phyloP scores from a whole-genome alignment of 345 rosid genomes.

The Sonneratia caseolaris region DNA sequence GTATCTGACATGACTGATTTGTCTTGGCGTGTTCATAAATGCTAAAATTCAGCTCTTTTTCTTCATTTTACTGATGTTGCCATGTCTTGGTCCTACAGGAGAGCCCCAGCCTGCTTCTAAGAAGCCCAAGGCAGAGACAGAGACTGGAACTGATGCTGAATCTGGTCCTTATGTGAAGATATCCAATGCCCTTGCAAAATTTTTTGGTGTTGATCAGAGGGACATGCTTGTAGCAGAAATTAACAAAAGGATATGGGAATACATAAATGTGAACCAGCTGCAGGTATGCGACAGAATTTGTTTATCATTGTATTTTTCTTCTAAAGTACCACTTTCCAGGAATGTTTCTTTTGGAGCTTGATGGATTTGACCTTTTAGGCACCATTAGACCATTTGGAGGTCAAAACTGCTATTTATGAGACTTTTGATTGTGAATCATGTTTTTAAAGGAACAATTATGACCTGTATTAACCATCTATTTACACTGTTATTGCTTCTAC shows the following conservation, averaged over 20 bases:
- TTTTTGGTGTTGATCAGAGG: conserved; percentile 22
- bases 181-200: conserved; percentile 24
- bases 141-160: conserved; percentile 8
- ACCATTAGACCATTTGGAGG: not conserved
- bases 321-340: not conserved
- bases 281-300: conserved; percentile 12
- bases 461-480: not conserved
- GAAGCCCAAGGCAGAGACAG: conserved; percentile 17
- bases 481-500: not conserved
- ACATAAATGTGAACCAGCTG: conserved; percentile 24
- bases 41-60: not conserved
- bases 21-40: not conserved
- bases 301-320: not conserved
- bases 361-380: not conserved
- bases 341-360: too few species aligned
- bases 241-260: conserved; percentile 21
- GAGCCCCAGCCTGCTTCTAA: conserved; percentile 13
- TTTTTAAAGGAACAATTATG: not conserved
- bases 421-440: not conserved
- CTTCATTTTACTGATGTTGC: not conserved
- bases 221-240: conserved; percentile 25
- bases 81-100: conserved; percentile 7
- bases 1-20: conserved; percentile 2
- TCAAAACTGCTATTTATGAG: not conserved
- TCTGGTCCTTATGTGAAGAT: conserved; percentile 21